Evolutionary conservation across 2,329 filamentous ascomycete genomes (phyloP), one percentile per base, ranked within the genome.

Genomic region (Paecilomyces dactylethromorphus): DNA sequence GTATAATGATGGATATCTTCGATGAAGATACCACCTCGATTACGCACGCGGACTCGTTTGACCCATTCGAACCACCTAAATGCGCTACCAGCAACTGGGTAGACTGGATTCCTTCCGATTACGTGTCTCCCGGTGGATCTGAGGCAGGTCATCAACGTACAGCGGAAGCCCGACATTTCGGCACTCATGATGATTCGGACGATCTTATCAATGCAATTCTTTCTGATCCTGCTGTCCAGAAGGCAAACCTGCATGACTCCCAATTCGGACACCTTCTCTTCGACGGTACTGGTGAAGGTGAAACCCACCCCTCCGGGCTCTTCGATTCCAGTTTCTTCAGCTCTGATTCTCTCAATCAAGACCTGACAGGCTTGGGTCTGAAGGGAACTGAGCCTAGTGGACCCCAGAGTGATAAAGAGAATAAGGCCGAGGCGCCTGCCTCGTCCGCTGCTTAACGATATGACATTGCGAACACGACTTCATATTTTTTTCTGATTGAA

Each of bases 1-100:
- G 68, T 26, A 71, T 74, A 63, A 67, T 76, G 11, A 66, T 74
- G 49, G 70, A 75, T 57, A 76, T 76, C 26, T 74, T 76, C 45
- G 71, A 62, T 15, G 65, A 75, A 21, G 65, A 72, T n/a, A 64
- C 63, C 7, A 61, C 56, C n/a, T 67, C 63, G 45, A 60, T 61
- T 29, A 53, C 62, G 1, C 62, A 71, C 15, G 58, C 66, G 10
- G 66, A 73, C 51, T 62, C 67, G 1, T 66, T 71, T 45, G 68
- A 72, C 45, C 62, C 59, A 6, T 66, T 76, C 21, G 67, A 66
- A 26, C 63, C 65, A 13, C 58, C 62, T 15, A 69, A 71, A 53
- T 62, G 60, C 52, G 59, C 60, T 12, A 63, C 62, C 55, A 64
- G 65, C 32, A 66, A 67, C 62, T 76, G 74, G 74, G 64, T 67